These are phyloP conservation scores for Haemoproteus tartakovskyi DNA, from an alignment of 169 alveolate species.

Conservation along the genomic window DNA sequence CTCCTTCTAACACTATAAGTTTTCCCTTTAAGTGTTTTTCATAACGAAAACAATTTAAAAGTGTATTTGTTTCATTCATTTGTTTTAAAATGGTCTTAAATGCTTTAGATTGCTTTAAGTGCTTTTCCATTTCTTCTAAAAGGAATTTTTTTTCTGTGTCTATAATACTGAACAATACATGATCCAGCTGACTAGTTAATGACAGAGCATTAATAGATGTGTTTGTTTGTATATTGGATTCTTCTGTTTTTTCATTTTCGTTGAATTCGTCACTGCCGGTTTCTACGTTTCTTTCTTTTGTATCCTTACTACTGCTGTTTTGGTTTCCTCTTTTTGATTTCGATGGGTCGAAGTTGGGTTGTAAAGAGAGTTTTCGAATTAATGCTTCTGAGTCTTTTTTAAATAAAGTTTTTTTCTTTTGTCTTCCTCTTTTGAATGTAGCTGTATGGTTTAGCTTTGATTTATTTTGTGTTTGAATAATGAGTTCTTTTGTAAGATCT, in stretches of 20 bases:
- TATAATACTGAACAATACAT: constrained; percentile 15
- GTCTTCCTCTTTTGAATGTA: no score
- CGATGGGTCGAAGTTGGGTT: background rate
- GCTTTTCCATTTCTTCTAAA: constrained; percentile 54
- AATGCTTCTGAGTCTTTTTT: background rate
- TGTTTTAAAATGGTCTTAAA: constrained; percentile 16
- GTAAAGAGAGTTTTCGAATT: background rate
- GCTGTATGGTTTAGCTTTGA: no score
- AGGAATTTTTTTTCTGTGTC: constrained; percentile 60
- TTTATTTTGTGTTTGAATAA: background rate
- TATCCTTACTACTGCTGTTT: background rate
- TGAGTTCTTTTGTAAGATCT: background rate
- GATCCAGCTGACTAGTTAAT: constrained; percentile 51
- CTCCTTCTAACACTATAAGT: constrained; percentile 51
- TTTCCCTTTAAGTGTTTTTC: constrained; percentile 55
- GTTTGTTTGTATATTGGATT: constrained; percentile 9
- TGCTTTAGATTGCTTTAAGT: constrained; percentile 35
- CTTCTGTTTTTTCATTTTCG: constrained; percentile 39
- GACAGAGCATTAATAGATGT: no score
- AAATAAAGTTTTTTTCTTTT: no score
- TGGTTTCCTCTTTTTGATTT: no score
- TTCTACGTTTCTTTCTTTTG: background rate
- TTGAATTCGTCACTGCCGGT: background rate
- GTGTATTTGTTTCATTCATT: constrained; percentile 31
- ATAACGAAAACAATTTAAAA: constrained; percentile 21